Conservation (phyloP, 2,329 filamentous ascomycete genomes). For the Beauveria medogensis region DNA sequence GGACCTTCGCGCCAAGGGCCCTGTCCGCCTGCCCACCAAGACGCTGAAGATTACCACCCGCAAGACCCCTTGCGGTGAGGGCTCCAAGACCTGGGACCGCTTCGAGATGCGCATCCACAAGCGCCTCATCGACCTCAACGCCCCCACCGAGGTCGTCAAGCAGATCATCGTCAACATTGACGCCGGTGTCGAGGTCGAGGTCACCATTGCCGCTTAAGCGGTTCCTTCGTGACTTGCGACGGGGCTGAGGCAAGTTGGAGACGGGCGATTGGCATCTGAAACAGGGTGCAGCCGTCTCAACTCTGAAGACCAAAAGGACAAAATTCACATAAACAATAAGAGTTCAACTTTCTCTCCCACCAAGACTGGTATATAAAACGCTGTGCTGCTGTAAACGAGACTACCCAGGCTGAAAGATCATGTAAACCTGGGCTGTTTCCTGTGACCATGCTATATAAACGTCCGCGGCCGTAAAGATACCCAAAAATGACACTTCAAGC, state of each 20-base stretch:
- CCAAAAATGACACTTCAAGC: neutral
- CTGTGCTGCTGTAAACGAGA: neutral
- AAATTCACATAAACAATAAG: neutral
- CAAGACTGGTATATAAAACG: neutral
- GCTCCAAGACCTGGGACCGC: conserved; percentile 99
- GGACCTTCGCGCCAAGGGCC: conserved; percentile 97
- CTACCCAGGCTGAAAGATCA: neutral
- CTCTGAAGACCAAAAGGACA: neutral
- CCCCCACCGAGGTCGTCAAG: conserved; percentile 96
- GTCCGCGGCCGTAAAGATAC: neutral
- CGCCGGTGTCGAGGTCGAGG: conserved; percentile 87
- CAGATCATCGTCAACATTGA: conserved; percentile 95
- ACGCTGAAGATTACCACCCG: conserved; percentile 93
- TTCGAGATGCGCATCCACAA: conserved; percentile 99
- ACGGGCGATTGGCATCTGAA: conserved; percentile 3
- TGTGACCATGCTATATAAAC: neutral
- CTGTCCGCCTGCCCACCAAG: conserved; percentile 96
- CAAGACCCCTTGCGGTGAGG: conserved; percentile 99
- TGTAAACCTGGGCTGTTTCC: neutral
- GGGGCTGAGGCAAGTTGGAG: neutral
- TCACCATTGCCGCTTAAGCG: conserved; percentile 76
- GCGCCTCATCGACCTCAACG: conserved; percentile 93
- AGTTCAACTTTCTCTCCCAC: neutral
- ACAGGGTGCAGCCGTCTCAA: neutral
- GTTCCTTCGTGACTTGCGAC: neutral